phyloP scores from a whole-genome alignment of 2,329 filamentous ascomycete genomes.

The Pyricularia sp. region DNA sequence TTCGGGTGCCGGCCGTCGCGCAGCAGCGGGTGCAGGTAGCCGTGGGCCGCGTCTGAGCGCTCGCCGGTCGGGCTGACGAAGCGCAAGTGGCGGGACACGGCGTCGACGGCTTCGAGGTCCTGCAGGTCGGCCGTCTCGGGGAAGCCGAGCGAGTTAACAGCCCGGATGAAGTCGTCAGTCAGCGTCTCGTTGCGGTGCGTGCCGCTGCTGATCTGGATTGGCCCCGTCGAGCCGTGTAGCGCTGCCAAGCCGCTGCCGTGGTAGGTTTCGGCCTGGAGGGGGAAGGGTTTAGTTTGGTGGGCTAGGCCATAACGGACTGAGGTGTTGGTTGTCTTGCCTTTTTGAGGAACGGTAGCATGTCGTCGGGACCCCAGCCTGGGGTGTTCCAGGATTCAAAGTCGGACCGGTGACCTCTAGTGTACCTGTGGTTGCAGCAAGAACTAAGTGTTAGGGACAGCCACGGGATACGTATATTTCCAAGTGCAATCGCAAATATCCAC shows the following conservation, averaged over 20 bases:
- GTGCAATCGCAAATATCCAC: no score
- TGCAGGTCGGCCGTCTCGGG: constrained; percentile 39
- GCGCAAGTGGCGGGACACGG: constrained; percentile 2
- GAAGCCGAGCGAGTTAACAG: constrained; percentile 31
- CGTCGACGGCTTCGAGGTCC: constrained; percentile 27
- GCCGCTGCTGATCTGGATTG: constrained; percentile 37
- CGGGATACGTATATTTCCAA: background rate
- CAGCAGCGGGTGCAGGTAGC: constrained; percentile 19
- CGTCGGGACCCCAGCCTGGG: constrained; percentile 15
- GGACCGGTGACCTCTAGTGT: constrained; percentile 13
- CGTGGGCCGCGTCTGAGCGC: constrained; percentile 22
- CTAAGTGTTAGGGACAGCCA: background rate
- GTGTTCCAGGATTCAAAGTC: constrained; percentile 19
- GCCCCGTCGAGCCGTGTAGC: constrained; percentile 35
- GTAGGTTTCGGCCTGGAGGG: constrained; percentile 13
- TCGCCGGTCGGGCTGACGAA: constrained; percentile 23
- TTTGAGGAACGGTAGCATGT: constrained; percentile 37
- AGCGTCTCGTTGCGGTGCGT: constrained; percentile 26
- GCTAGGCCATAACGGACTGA: background rate
- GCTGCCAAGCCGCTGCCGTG: constrained; percentile 14
- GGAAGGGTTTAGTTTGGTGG: background rate
- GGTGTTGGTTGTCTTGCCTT: constrained; percentile 19
- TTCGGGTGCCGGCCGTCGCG: background rate
- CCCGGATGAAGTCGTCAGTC: constrained; percentile 33
- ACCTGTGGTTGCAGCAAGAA: background rate